phyloP scores from a whole-genome alignment of 1,284 basidiomycete genomes.

The Cronartium ribicola region DNA sequence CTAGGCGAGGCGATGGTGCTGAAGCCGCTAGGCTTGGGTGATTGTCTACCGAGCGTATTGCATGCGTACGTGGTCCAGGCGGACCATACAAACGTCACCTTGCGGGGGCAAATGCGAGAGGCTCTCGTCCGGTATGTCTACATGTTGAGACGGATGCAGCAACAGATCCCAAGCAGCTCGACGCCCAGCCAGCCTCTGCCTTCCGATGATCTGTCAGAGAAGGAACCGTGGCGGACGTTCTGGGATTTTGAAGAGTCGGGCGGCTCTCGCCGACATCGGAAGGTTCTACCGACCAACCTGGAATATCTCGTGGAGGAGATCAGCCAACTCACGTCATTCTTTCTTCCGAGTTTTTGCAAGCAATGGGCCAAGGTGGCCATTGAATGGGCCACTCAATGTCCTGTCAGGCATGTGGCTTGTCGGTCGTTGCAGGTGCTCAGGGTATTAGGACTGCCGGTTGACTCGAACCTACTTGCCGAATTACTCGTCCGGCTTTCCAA shows the following conservation, averaged over 20 bases:
- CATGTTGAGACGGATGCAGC: conserved; percentile 24
- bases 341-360: conserved; percentile 24
- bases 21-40: conserved; percentile 17
- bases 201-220: background rate
- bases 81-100: conserved; percentile 31
- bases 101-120: conserved; percentile 32
- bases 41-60: conserved; percentile 27
- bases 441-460: conserved; percentile 21
- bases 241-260: conserved; percentile 40
- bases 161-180: background rate
- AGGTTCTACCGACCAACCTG: conserved; percentile 31
- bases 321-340: conserved; percentile 14
- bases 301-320: conserved; percentile 29
- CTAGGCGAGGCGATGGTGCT: conserved; percentile 37
- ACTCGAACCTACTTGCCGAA: conserved; percentile 27
- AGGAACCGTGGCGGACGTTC: conserved; percentile 34
- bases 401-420: conserved; percentile 36
- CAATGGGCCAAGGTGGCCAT: conserved; percentile 38
- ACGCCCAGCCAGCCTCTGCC: background rate
- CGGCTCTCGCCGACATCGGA: conserved; percentile 32
- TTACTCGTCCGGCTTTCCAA: conserved; percentile 32
- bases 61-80: conserved; percentile 40
- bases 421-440: conserved; percentile 38
- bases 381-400: conserved; percentile 42
- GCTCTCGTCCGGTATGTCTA: conserved; percentile 28